phyloP scores from a whole-genome alignment of 2,329 filamentous ascomycete genomes.

The Beauveria sp. region DNA sequence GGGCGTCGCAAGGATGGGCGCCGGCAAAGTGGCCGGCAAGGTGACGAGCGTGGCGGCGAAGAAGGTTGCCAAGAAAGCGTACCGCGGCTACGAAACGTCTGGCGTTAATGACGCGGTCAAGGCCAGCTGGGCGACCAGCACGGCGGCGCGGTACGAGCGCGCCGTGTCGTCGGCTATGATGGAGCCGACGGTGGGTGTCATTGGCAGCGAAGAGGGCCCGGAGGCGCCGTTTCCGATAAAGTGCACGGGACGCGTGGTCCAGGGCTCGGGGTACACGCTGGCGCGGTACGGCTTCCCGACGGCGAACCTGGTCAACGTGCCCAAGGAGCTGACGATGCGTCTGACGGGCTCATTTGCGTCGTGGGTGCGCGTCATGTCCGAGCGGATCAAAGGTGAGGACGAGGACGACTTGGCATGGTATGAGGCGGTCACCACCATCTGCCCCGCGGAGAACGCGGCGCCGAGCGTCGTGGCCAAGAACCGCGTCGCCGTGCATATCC shows the following conservation, averaged over 20 bases:
- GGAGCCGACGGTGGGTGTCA: constrained; percentile 27
- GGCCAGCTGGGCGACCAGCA: constrained; percentile 31
- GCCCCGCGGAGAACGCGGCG: constrained; percentile 38
- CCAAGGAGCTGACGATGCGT: constrained; percentile 44
- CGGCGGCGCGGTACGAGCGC: constrained; percentile 28
- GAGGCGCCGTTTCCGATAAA: constrained; percentile 44
- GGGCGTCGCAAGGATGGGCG: neutral
- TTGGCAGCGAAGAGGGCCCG: constrained; percentile 45
- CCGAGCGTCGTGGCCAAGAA: constrained; percentile 42
- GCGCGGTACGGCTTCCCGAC: constrained; percentile 41
- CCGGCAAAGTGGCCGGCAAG: constrained; percentile 28
- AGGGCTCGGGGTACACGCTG: constrained; percentile 34
- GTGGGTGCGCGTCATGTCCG: constrained; percentile 43
- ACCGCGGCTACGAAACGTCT: constrained; percentile 26
- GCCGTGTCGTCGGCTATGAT: constrained; percentile 25
- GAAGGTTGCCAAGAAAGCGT: constrained; percentile 33
- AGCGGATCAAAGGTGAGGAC: constrained; percentile 15
- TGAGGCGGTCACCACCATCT: constrained; percentile 50
- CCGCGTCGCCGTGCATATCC: constrained; percentile 45
- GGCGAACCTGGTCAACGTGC: constrained; percentile 44
- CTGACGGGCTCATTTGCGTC: constrained; percentile 58
- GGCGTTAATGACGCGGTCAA: constrained; percentile 19
- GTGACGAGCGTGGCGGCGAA: constrained; percentile 25
- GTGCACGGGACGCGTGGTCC: constrained; percentile 40
- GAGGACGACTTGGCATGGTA: constrained; percentile 41